Evolutionary conservation across 768 basidiomycete genomes (phyloP), one percentile per base, ranked within the genome.

Genomic region (Paxillus ammoniavirescens): DNA sequence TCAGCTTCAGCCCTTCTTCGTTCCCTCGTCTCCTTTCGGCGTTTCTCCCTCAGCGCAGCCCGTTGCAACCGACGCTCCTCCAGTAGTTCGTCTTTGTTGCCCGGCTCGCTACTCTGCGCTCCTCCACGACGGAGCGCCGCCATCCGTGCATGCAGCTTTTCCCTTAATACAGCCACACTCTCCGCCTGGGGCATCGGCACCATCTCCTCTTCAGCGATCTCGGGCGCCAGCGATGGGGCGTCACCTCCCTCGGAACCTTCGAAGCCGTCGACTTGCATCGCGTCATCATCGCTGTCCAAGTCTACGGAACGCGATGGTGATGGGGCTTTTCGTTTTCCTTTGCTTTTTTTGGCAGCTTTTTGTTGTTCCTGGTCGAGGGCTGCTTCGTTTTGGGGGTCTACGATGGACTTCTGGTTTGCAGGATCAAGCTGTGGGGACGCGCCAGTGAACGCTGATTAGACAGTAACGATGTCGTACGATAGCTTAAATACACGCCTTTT

Each of bases 1-100:
- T 87, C 89, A 55, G 82, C 76, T 65, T 89, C 86, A 14, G 75
- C 77, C 60, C 76, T 72, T 54, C 85, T 89, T 72, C 91, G 89
- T 72, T 94, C 93, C 65, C 80, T 88, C 8, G 90, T 91, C 74
- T 91, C 89, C 64, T 88, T 90, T 65, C 94, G 73, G 60, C 96
- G 75, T 53, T 84, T 81, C 70, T 98, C 95, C 18, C 94, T 79
- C 78, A 97, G 77, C 33, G 86, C 83, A 0, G 87, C 94, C 5
- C 93, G 76, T 63, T 91, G 85, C 60, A 72, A 71, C 56, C 93
- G 74, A 49, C 89, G 77, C 69, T 93, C 89, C 63, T 93, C 89
- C 48, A 98, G 67, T 43, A 98, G 67, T 56, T 85, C 91, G 64
- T 98, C 94, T 65, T 81, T 84, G 63, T 86, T 86, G 6, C 77